These are phyloP conservation scores for Sanghuangporus weigelae DNA, from an alignment of 1,284 basidiomycete genomes.

Conservation along the genomic window DNA sequence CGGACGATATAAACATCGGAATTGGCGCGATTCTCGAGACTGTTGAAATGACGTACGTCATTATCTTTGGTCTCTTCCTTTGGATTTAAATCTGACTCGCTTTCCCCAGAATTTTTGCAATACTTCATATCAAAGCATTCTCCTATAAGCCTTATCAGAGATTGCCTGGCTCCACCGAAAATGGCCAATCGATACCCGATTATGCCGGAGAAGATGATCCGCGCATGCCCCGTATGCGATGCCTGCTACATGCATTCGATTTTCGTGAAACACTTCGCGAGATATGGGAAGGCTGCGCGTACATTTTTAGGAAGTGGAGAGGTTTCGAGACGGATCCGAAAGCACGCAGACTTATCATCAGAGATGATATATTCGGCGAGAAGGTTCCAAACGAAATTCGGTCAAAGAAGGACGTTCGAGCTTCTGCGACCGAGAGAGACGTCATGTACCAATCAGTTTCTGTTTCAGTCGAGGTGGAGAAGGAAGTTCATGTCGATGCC, in stretches of 20 bases:
- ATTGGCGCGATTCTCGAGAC: constrained; percentile 66
- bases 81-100: constrained; percentile 8
- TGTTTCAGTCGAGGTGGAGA: constrained; percentile 27
- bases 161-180: not conserved
- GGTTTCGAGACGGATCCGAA: constrained; percentile 45
- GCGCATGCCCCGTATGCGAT: constrained; percentile 45
- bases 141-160: constrained; percentile 58
- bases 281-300: constrained; percentile 48
- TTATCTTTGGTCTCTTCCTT: not conserved
- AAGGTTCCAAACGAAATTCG: not conserved
- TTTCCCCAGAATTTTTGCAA: constrained; percentile 49
- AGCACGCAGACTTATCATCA: constrained; percentile 43
- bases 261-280: constrained; percentile 63
- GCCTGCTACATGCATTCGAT: constrained; percentile 60
- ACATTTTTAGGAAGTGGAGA: constrained; percentile 46
- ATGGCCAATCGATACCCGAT: constrained; percentile 21
- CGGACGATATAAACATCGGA: constrained; percentile 70
- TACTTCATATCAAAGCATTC: constrained; percentile 73
- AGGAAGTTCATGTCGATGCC: constrained; percentile 36
- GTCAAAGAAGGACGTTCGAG: not conserved
- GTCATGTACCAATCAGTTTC: not conserved
- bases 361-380: constrained; percentile 46
- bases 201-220: constrained; percentile 22
- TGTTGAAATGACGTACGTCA: constrained; percentile 69
- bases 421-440: constrained; percentile 5